Conservation (phyloP, 208 protist species). For the Wallacemonas collosoma region DNA sequence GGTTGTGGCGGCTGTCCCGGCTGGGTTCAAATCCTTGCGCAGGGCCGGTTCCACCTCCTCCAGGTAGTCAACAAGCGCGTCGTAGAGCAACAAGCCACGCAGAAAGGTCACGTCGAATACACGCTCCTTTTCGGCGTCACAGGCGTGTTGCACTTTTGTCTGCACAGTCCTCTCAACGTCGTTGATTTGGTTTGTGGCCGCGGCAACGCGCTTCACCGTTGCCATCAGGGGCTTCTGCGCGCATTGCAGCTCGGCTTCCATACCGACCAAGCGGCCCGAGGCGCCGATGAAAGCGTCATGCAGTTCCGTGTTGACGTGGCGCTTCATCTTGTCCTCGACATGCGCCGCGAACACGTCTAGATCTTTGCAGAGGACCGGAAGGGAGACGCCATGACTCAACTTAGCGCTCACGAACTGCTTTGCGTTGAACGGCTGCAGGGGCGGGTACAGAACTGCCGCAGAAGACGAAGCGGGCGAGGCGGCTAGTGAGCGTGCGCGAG, state of each 20-base stretch:
- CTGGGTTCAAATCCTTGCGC: neutral
- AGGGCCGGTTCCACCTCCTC: constrained; percentile 32
- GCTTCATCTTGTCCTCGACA: constrained; percentile 59
- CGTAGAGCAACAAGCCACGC: constrained; percentile 64
- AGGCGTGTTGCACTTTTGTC: constrained; percentile 52
- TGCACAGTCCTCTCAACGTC: constrained; percentile 37
- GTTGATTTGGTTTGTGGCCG: constrained; percentile 36
- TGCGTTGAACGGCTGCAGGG: neutral
- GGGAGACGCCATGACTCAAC: constrained; percentile 65
- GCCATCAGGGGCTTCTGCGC: constrained; percentile 58
- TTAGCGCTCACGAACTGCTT: constrained; percentile 70
- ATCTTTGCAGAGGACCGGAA: constrained; percentile 64
- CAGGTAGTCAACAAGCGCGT: constrained; percentile 43
- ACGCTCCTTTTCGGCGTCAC: constrained; percentile 54
- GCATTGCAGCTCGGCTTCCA: constrained; percentile 76
- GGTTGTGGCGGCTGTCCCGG: neutral
- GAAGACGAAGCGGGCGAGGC: neutral
- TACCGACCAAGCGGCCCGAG: constrained; percentile 65
- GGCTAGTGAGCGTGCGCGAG: neutral
- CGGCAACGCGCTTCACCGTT: constrained; percentile 50
- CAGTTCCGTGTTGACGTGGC: constrained; percentile 80
- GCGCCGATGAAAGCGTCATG: constrained; percentile 79
- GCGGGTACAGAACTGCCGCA: neutral
- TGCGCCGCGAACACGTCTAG: constrained; percentile 59
- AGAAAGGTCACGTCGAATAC: constrained; percentile 64